A percentile compares a stretch with the other conserved stretches of the same genome.
These are phyloP conservation scores for Eucalyptus marginata DNA, from an alignment of 345 rosid species.

Conservation along the genomic window DNA sequence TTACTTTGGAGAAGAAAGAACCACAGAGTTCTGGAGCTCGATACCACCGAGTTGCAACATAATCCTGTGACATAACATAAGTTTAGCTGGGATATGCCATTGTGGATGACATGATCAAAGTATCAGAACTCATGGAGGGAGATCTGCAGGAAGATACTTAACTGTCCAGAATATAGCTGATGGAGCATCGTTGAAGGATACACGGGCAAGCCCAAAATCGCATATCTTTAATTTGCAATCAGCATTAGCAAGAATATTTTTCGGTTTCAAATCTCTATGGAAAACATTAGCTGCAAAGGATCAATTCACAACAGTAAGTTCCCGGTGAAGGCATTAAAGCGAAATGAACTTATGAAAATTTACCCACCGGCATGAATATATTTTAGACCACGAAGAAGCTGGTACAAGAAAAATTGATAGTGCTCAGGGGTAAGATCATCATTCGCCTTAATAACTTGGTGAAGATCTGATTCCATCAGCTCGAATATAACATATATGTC, in stretches of 20 bases:
- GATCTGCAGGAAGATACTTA: conserved; percentile 15
- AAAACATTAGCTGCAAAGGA: conserved; percentile 77
- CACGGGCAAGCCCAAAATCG: conserved; percentile 98
- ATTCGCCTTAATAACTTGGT: conserved; percentile 89
- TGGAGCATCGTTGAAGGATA: conserved; percentile 89
- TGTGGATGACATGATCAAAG: not conserved
- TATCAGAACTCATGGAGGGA: not conserved
- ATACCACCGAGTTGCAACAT: conserved; percentile 99
- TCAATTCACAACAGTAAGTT: not conserved
- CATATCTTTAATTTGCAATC: conserved; percentile 97
- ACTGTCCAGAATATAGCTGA: conserved; percentile 98
- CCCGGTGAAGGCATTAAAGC: not conserved
- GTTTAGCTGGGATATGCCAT: not conserved
- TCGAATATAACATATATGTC: conserved; percentile 95
- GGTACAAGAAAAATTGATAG: conserved; percentile 88
- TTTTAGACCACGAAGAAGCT: conserved; percentile 96
- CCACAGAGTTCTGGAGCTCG: conserved; percentile 99
- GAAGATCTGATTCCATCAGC: conserved; percentile 98
- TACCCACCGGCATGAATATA: conserved; percentile 78
- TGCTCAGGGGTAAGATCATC: conserved; percentile 95
- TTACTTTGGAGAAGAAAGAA: conserved; percentile 93
- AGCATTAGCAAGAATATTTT: conserved; percentile 96
- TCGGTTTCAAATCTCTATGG: conserved; percentile 95
- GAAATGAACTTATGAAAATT: not conserved
- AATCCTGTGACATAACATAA: conserved; percentile 40